phyloP scores from a whole-genome alignment of 495 filamentous ascomycete genomes.

The Aspergillus funiculosus region DNA sequence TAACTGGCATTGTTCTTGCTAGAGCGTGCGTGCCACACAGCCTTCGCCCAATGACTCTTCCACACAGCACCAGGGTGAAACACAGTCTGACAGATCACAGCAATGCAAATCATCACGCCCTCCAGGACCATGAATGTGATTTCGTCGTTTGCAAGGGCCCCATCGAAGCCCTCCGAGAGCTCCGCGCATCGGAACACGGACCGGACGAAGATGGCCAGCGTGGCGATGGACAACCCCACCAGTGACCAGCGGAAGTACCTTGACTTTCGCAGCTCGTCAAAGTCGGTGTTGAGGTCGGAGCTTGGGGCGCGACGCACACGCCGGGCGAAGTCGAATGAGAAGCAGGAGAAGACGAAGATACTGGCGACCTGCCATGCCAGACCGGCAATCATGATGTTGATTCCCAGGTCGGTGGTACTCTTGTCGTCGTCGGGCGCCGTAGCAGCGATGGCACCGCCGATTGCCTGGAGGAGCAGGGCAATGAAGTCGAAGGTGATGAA shows the following conservation, averaged over 20 bases:
- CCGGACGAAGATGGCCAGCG: conserved; percentile 55
- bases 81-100: conserved; percentile 50
- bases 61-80: conserved; percentile 45
- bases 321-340: conserved; percentile 46
- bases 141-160: conserved; percentile 53
- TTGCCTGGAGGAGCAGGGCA: conserved; percentile 50
- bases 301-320: conserved; percentile 27
- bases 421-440: conserved; percentile 33
- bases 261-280: not conserved
- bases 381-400: conserved; percentile 53
- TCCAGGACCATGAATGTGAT: conserved; percentile 64
- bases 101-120: conserved; percentile 61
- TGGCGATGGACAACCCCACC: conserved; percentile 42
- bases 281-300: conserved; percentile 1
- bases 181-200: conserved; percentile 61
- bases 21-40: not conserved
- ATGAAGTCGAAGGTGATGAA: conserved; percentile 53
- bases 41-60: conserved; percentile 9
- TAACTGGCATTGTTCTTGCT: too few species aligned
- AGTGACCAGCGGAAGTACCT: not conserved
- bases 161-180: conserved; percentile 53
- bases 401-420: conserved; percentile 27
- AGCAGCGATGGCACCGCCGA: conserved; percentile 50
- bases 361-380: conserved; percentile 50
- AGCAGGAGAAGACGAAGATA: conserved; percentile 45